Base-by-base conservation (phyloP, 1,139 yeast species). In the Sugiyamaella xylanicola region DNA sequence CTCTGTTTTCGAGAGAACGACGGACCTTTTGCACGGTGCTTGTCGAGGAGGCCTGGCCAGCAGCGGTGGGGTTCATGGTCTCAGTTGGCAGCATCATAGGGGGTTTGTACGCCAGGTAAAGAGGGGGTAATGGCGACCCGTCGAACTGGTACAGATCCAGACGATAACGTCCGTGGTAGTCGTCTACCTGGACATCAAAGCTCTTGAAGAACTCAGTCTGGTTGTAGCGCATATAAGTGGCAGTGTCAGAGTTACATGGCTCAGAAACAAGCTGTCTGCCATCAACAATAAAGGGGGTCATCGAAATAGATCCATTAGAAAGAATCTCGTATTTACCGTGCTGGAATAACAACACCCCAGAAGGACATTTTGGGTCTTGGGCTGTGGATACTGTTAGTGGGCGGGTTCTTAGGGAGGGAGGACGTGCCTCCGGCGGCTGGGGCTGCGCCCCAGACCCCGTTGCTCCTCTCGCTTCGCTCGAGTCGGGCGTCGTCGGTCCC, bases 21-120 rank as follows among this genome's bases (percentile, higher is more conserved):
- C 69, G 66, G 27, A 63, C 58, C 44, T 52, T 52, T 48, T 52
- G 62, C 37, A 61, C 59, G 4, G 66, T 61, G 9, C 71, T 62
- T 25, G 72, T 66, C 4, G 74, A 63, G 15, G 65, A 61, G 9
- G 64, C 60, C 39, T 68, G 62, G 15, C 76, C 63, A 49, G 69
- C 70, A 29, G 78, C 72, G 2, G 97, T 89, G 27, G 98, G 98
- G 71, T 91, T 92, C 78, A 93, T 77, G 1, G 97, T 92, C 56
- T 73, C 74, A 1, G 99, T 93, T 20, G 99, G 99, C 61, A 93
- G 81, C 99, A 93, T 93, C 81, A 87, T 78, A 17, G 99, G 96
- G 7, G 99, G 99, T 67, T 81, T 82, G 76, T 92, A 93, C 2
- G 95, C 96, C 72, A 93, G 79, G 71, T 89, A 93, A 65, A 93